These are phyloP conservation scores for Solanum lycopersicoides DNA, from an alignment of 257 asterid species.

Conservation along the genomic window DNA sequence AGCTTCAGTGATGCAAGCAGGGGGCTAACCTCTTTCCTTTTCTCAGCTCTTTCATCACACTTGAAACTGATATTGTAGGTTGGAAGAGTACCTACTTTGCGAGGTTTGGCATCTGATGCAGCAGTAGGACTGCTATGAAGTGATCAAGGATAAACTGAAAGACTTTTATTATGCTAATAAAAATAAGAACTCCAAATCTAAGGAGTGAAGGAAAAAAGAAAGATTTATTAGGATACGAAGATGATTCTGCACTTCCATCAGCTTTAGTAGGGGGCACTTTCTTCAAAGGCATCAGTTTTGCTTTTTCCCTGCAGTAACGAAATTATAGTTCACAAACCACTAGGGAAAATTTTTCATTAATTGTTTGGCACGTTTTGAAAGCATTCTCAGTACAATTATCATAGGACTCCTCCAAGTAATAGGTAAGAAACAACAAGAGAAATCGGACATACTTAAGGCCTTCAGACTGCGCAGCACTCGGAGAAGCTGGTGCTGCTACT, in stretches of 20 bases:
- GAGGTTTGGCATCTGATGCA: constrained; percentile 51
- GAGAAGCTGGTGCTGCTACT: constrained; percentile 1
- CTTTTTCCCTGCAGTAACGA: constrained; percentile 15
- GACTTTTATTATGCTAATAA: background rate
- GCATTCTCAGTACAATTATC: background rate
- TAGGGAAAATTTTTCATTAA: background rate
- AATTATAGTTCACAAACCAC: constrained; percentile 1
- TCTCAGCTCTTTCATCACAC: constrained; percentile 96
- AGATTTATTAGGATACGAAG: constrained; percentile 24
- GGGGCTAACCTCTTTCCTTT: constrained; percentile 74
- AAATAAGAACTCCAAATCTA: background rate
- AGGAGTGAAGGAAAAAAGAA: background rate
- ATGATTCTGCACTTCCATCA: constrained; percentile 15
- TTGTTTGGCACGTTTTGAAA: background rate
- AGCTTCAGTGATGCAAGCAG: background rate
- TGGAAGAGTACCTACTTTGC: constrained; percentile 66
- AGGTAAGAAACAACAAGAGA: background rate
- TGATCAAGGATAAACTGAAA: constrained; percentile 37
- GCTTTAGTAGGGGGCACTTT: constrained; percentile 15
- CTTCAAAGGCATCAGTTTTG: constrained; percentile 17
- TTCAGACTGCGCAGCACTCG: constrained; percentile 11
- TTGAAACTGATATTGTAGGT: constrained; percentile 68
- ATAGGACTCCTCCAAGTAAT: background rate
- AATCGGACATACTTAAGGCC: constrained; percentile 14
- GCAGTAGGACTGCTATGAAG: constrained; percentile 48